These are phyloP conservation scores for Lepidium aucheri DNA, from an alignment of 345 rosid genomes.

Conservation along the genomic window DNA sequence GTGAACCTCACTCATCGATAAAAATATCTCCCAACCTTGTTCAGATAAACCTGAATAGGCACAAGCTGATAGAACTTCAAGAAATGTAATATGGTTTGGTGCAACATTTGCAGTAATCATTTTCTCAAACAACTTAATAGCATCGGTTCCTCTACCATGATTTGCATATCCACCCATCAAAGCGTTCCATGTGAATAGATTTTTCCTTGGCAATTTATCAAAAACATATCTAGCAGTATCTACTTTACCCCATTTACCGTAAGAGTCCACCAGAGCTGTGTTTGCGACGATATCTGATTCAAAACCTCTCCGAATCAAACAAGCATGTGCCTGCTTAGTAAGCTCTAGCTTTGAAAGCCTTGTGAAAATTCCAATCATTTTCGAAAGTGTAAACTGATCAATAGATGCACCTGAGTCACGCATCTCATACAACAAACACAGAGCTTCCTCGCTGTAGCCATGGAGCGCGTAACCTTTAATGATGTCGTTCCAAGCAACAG, in stretches of 20 bases:
- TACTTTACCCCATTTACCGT: constrained; percentile 92
- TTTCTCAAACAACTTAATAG: constrained; percentile 57
- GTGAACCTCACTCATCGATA: constrained; percentile 53
- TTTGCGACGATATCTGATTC: constrained; percentile 65
- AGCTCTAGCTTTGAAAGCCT: constrained; percentile 65
- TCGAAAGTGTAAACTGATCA: constrained; percentile 81
- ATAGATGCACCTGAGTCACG: constrained; percentile 52
- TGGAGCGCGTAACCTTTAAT: constrained; percentile 75
- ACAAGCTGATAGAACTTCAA: constrained; percentile 72
- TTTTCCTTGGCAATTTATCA: constrained; percentile 59
- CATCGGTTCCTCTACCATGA: constrained; percentile 66
- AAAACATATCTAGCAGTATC: constrained; percentile 67
- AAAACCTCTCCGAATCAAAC: constrained; percentile 57
- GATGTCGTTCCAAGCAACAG: constrained; percentile 79
- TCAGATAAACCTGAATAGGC: constrained; percentile 61
- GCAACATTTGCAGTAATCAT: constrained; percentile 45
- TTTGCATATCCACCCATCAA: constrained; percentile 76
- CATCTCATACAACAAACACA: constrained; percentile 63
- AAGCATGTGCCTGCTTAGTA: constrained; percentile 83
- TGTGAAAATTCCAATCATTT: constrained; percentile 52
- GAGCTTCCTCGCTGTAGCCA: constrained; percentile 73
- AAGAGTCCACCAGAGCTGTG: constrained; percentile 79
- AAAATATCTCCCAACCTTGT: constrained; percentile 69
- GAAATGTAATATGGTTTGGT: constrained; percentile 78
- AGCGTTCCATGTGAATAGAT: constrained; percentile 79